Evolutionary conservation across 1,139 yeast genomes (phyloP).

Genomic region (Geotrichum phurueaensis): DNA sequence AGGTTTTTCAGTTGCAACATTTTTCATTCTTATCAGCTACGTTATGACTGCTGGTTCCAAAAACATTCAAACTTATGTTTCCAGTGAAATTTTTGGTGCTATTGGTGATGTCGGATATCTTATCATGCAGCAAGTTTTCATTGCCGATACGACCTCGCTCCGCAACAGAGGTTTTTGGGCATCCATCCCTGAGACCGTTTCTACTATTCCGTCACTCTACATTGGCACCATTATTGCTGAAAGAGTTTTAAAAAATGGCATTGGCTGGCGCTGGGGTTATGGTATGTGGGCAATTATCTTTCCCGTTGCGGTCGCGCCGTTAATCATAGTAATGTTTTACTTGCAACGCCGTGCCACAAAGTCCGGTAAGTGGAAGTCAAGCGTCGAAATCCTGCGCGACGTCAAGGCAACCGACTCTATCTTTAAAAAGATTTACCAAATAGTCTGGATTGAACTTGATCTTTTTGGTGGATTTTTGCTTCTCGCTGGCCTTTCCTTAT

Average conservation of each 20-base stretch:
- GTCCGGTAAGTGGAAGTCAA: constrained; percentile 2
- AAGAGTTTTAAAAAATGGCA: constrained; percentile 16
- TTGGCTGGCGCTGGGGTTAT: constrained; percentile 58
- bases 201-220: constrained; percentile 7
- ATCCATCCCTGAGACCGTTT: constrained; percentile 8
- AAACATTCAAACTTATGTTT: constrained; percentile 32
- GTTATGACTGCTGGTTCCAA: constrained; percentile 33
- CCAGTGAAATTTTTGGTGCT: constrained; percentile 36
- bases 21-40: constrained; percentile 31
- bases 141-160: constrained; percentile 38
- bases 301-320: constrained; percentile 56
- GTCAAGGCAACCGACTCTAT: not conserved
- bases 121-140: constrained; percentile 36
- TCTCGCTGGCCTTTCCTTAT: constrained; percentile 17
- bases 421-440: constrained; percentile 1
- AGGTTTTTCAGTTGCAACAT: constrained; percentile 35
- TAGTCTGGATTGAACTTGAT: constrained; percentile 18
- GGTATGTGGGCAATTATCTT: constrained; percentile 72
- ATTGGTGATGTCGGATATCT: constrained; percentile 37
- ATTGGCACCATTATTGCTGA: constrained; percentile 20
- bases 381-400: not conserved
- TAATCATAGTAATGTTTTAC: constrained; percentile 27
- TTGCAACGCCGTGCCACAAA: constrained; percentile 13
- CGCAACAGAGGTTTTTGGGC: constrained; percentile 34
- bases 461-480: constrained; percentile 18